Base-by-base conservation (phyloP, 495 filamentous ascomycete species). In the Xylaria sp. region DNA sequence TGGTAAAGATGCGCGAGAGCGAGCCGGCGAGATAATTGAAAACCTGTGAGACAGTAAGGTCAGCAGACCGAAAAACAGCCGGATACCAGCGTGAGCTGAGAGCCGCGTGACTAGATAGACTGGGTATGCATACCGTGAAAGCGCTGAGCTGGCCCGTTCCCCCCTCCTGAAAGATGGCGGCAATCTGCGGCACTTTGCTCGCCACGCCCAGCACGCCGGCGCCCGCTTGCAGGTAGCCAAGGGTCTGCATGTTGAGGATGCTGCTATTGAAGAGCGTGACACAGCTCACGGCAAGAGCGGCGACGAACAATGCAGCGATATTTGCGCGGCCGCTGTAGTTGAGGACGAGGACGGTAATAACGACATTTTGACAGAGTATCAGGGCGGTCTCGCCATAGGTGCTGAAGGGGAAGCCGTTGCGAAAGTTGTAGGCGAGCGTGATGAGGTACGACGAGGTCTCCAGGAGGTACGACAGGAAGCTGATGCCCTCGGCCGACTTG, bases 1-100 rank as follows among this genome's bases (percentile, higher is more conserved):
- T 99, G 24, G 96, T 99, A 81, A 97, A 98, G 84, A 99, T 97
- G 75, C 96, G 91, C 15, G 93, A 92, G 48, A 97, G 89, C 69
- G 93, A 96, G 15, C 96, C 96, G 75, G 88, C 84, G 75, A 99
- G 93, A 81, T 97, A 99, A 86, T 97, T 98, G 86, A 98, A 97
- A 63, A 99, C 94, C 95, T 98, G 75, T 57, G 71, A 26, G 44
- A 61, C 31, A 29, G 65, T 24, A 21, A 71, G 50, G 74, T 76
- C 69, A 72, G 68, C 50, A 62, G 61, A 50, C 17, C 50, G 53
- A 65, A 52, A 52, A 17, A 62, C 21, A 41, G 12, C 44, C 55
- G 48, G n/a, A n/a, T 5, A 35, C 55, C 68, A 29, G 24, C 17
- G 37, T 19, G 21, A 24, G 43, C n/a, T 5, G 33, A 4, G 57